Evolutionary conservation across 2,329 filamentous ascomycete genomes (phyloP), one percentile per base, ranked within the genome.

Genomic region (Aspergillus udagawae): DNA sequence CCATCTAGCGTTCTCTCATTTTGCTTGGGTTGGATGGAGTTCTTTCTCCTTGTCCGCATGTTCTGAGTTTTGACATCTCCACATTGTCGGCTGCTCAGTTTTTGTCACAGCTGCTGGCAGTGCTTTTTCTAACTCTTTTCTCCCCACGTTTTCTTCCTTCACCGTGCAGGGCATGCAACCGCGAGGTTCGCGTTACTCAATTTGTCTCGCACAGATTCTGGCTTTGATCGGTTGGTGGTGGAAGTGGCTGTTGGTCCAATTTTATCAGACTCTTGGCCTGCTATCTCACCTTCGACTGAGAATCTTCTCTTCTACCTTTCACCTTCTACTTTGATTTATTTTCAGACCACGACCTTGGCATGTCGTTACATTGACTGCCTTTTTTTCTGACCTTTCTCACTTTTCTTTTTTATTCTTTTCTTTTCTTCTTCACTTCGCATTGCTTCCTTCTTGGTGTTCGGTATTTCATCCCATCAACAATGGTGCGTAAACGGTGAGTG

Each of bases 1-100:
- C 62, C 63, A 59, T 65, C 62, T 67, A 70, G 69, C 67, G 65
- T 68, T 67, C 56, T 67, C 63, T 60, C 48, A 59, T 60, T 59
- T 58, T 60, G 58, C 67, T 63, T 65, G 62, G 65, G 61, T 67
- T 68, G 67, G 56, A 65, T 64, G 68, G 67, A 66, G 64, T 67
- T 72, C 49, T 61, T 58, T 63, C 56, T 60, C 54, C 47, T 59
- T 63, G 21, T 58, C 55, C 54, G 53, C 52, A 60, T 54, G 56
- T 58, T 49, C 59, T 57, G 60, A 64, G 61, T 60, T 57, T 53
- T 57, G 63, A 67, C 59, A 60, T 67, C 63, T 60, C 51, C 52
- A 55, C 59, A 23, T 61, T 56, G 57, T 54, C 53, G 59, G 59
- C 56, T 60, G 57, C 55, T 65, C 65, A 51, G 54, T 57, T 56